Base-by-base conservation (phyloP, 768 basidiomycete species). In the Collybia sp. region DNA sequence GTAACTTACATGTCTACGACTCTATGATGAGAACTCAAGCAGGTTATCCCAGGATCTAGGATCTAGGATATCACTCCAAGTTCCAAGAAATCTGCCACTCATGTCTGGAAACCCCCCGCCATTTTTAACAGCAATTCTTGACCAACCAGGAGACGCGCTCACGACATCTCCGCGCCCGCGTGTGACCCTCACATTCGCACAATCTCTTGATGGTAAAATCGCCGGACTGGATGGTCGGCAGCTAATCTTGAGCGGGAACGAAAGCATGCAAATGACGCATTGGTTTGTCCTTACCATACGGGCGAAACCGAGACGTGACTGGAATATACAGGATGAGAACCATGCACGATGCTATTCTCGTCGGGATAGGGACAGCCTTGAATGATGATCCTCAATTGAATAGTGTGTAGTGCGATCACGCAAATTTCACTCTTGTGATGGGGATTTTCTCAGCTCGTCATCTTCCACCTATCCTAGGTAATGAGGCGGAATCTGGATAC, bases 321-420 rank as follows among this genome's bases (percentile, higher is more conserved):
- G 30, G 12, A 12, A 16, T 31, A 6, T 30, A 38, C 52, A 95
- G 93, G 83, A 82, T 98, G 80, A 73, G 95, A 51, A 75, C 90
- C 0, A 79, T 91, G 76, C 95, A 98, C 65, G 91, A 96, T 56
- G 93, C 78, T 8, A 97, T 99, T 49, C 68, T 99, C 12, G 75
- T 99, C 37, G 95, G 95, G 2, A 79, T 93, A 32, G 89, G 88
- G 6, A 98, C 95, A 0, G 83, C 90, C 16, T 65, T 92, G 38
- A 90, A 92, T 49, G 95, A 99, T 57, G 76, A 99, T 60, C 95
- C 95, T 3, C 88, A 96, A 58, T 72, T 99, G n/a, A 95, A 94
- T 55, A 82, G 94, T 90, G 54, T 53, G 81, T 61, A 36, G 48
- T 25, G 8, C 25, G 25, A 25, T 4, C 25, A 25, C 8, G 25